Conservation (phyloP, 352 stramenopile species). For the Globisporangium cederbergense region DNA sequence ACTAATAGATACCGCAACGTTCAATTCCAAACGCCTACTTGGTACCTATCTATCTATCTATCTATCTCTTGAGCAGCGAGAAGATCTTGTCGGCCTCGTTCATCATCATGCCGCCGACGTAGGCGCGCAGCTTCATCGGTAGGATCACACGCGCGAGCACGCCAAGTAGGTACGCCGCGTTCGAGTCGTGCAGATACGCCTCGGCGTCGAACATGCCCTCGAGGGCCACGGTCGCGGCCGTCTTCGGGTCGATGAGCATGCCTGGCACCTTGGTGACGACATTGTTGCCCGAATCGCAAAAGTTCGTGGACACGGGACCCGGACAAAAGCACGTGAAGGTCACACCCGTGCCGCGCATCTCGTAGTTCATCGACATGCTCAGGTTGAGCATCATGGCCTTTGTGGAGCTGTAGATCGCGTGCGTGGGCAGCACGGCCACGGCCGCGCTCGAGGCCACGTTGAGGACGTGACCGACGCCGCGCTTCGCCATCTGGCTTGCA, state of each 20-base stretch:
- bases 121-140: not conserved
- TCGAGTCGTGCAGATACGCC: conserved; percentile 41
- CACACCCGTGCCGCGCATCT: conserved; percentile 56
- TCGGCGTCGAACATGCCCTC: conserved; percentile 18
- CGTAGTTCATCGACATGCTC: conserved; percentile 66
- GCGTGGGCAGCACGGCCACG: not conserved
- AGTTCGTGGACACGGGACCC: conserved; percentile 63
- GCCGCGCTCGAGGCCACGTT: not conserved
- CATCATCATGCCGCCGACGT: conserved; percentile 1
- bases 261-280: conserved; percentile 8
- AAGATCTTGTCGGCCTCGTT: conserved; percentile 5
- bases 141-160: not conserved
- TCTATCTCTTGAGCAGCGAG: conserved; percentile 1
- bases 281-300: conserved; percentile 33
- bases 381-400: conserved; percentile 72
- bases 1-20: too few species aligned
- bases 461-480: conserved; percentile 2
- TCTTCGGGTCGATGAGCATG: conserved; percentile 3
- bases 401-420: conserved; percentile 23
- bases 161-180: not conserved
- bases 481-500: conserved; percentile 39
- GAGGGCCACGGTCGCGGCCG: conserved; percentile 11
- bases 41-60: not conserved
- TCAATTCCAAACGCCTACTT: too few species aligned
- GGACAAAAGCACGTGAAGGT: conserved; percentile 65